A percentile compares a stretch with the other conserved stretches of the same genome.
Conservation (phyloP, 805 yeast genomes). For the Kazachstania africana region DNA sequence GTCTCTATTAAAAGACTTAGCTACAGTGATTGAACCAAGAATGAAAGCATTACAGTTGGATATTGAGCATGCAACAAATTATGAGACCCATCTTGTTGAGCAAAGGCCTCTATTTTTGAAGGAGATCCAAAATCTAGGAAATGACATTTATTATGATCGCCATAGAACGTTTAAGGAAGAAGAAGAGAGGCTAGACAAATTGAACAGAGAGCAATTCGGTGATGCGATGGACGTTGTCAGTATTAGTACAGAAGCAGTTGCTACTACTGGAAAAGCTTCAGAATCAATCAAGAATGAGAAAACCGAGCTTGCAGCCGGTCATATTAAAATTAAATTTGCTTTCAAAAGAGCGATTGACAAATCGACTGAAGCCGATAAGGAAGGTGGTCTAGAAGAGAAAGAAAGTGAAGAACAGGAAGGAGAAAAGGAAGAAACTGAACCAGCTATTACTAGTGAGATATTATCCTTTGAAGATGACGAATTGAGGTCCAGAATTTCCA, state of each 20-base stretch:
- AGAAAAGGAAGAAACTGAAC: background rate
- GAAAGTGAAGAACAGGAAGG: background rate
- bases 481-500: slow-evolving; percentile 8
- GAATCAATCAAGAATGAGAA: background rate
- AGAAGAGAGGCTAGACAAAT: slow-evolving; percentile 11
- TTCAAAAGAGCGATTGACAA: slow-evolving; percentile 14
- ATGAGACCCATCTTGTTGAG: slow-evolving; percentile 7
- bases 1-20: slow-evolving; percentile 8
- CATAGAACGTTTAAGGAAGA: slow-evolving; percentile 15
- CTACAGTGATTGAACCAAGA: slow-evolving; percentile 11
- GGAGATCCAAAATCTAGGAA: slow-evolving; percentile 13
- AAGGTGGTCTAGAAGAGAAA: background rate
- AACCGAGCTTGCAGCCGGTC: slow-evolving; percentile 2
- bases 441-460: slow-evolving; percentile 1
- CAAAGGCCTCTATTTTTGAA: slow-evolving; percentile 14
- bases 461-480: slow-evolving; percentile 8
- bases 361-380: slow-evolving; percentile 5
- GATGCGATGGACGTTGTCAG: background rate
- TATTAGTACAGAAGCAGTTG: background rate
- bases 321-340: slow-evolving; percentile 18
- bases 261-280: background rate
- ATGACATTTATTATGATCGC: slow-evolving; percentile 19
- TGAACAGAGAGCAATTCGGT: slow-evolving; percentile 8
- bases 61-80: slow-evolving; percentile 8
- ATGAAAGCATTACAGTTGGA: slow-evolving; percentile 7